Conservation (phyloP, 1,139 yeast genomes). For the Sugiyamaella grinbergsii region DNA sequence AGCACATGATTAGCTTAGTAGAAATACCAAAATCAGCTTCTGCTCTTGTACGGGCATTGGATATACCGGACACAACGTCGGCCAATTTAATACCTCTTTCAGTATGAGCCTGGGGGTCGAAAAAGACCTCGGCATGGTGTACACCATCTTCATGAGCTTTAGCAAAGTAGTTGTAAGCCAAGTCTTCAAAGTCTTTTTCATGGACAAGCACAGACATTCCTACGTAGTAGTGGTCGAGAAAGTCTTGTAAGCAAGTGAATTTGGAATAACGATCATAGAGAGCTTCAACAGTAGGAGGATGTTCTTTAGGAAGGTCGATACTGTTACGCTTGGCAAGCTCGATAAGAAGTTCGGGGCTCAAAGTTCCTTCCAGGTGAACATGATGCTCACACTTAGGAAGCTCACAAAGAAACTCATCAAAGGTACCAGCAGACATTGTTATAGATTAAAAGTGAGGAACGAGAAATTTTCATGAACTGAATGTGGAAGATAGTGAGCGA, state of each 20-base stretch:
- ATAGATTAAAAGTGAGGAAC: neutral
- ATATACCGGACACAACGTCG: slow-evolving; percentile 62
- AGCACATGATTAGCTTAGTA: slow-evolving; percentile 74
- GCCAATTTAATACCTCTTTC: slow-evolving; percentile 64
- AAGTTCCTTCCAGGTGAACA: slow-evolving; percentile 77
- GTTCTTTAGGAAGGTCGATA: slow-evolving; percentile 57
- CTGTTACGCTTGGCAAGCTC: slow-evolving; percentile 61
- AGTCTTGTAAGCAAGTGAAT: slow-evolving; percentile 72
- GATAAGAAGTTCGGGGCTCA: slow-evolving; percentile 70
- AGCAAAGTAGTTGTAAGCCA: slow-evolving; percentile 72
- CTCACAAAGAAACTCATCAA: slow-evolving; percentile 54
- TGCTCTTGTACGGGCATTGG: slow-evolving; percentile 64
- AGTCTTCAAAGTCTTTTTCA: slow-evolving; percentile 69
- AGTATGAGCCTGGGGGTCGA: slow-evolving; percentile 83
- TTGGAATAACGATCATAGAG: slow-evolving; percentile 59
- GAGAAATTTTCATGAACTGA: neutral
- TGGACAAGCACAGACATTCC: slow-evolving; percentile 71
- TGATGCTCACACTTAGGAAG: slow-evolving; percentile 85
- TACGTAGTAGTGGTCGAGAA: slow-evolving; percentile 72
- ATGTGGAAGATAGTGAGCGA: neutral
- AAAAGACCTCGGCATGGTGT: slow-evolving; percentile 68
- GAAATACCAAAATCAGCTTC: slow-evolving; percentile 58
- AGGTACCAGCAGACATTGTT: slow-evolving; percentile 8
- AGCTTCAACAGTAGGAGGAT: slow-evolving; percentile 57
- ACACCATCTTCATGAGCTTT: slow-evolving; percentile 62